Evolutionary conservation across 2,329 filamentous ascomycete species (phyloP).

Genomic region (Aureobasidium sp.): DNA sequence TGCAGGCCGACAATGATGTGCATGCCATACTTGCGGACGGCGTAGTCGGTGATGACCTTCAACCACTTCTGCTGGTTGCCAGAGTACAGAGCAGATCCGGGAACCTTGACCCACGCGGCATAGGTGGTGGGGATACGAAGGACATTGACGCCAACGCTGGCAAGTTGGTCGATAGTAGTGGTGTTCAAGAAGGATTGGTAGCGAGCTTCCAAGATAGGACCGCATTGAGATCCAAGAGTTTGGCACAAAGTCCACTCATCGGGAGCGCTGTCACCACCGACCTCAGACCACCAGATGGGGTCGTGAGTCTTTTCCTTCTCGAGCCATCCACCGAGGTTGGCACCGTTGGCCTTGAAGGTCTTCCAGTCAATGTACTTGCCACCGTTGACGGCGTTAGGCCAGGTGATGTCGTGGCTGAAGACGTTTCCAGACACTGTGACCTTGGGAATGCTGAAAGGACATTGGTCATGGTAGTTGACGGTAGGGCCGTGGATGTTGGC

Average conservation of each 20-base stretch:
- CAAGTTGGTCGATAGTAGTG: slow-evolving; percentile 30
- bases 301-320: slow-evolving; percentile 25
- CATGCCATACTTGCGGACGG: slow-evolving; percentile 31
- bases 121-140: slow-evolving; percentile 34
- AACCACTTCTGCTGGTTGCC: slow-evolving; percentile 29
- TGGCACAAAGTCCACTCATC: slow-evolving; percentile 33
- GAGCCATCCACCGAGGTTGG: slow-evolving; percentile 31
- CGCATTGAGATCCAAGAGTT: slow-evolving; percentile 26
- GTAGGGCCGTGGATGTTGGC: slow-evolving; percentile 14
- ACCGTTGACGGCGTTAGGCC: slow-evolving; percentile 12
- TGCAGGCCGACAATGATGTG: slow-evolving; percentile 33
- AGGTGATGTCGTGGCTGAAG: slow-evolving; percentile 17
- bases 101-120: slow-evolving; percentile 32
- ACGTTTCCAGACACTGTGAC: background rate
- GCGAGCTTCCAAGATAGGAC: slow-evolving; percentile 26
- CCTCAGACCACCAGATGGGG: slow-evolving; percentile 24
- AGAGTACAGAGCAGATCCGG: slow-evolving; percentile 28
- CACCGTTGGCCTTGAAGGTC: slow-evolving; percentile 22
- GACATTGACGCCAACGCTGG: slow-evolving; percentile 27
- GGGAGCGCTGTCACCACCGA: slow-evolving; percentile 21
- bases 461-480: slow-evolving; percentile 12
- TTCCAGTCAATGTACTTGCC: slow-evolving; percentile 21
- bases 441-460: slow-evolving; percentile 11
- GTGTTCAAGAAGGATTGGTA: slow-evolving; percentile 29
- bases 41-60: slow-evolving; percentile 29